These are phyloP conservation scores for Podaxis sp. DNA, from an alignment of 768 basidiomycete species.

Conservation along the genomic window DNA sequence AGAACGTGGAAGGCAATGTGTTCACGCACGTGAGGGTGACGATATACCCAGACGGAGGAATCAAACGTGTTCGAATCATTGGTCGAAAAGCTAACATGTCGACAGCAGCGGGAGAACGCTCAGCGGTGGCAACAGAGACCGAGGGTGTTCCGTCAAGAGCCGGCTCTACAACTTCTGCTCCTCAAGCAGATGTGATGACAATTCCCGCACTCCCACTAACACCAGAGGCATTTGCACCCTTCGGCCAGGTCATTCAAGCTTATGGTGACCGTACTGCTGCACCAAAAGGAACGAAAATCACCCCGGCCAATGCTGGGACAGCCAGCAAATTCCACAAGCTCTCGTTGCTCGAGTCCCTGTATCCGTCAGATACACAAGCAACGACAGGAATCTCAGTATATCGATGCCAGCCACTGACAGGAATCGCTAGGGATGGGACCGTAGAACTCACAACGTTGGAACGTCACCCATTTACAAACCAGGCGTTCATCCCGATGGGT, in stretches of 20 bases:
- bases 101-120: conserved; percentile 3
- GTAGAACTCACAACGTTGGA: conserved; percentile 75
- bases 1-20: conserved; percentile 47
- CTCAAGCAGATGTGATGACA: conserved; percentile 12
- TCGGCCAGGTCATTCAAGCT: conserved; percentile 89
- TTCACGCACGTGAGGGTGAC: conserved; percentile 87
- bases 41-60: conserved; percentile 92
- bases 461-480: conserved; percentile 84
- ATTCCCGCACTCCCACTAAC: conserved; percentile 71
- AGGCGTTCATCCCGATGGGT: conserved; percentile 95
- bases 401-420: conserved; percentile 56
- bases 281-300: conserved; percentile 67
- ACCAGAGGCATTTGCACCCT: conserved; percentile 80
- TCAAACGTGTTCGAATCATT: conserved; percentile 86
- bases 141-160: background rate
- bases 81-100: conserved; percentile 42
- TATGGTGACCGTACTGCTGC: conserved; percentile 64
- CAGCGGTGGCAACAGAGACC: background rate
- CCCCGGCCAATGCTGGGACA: conserved; percentile 83
- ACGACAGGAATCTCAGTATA: conserved; percentile 79
- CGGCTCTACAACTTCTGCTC: background rate
- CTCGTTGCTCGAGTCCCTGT: conserved; percentile 62
- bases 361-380: conserved; percentile 53
- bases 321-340: conserved; percentile 94
- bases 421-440: conserved; percentile 42